Percentiles rank a stretch among this genome's conserved stretches.
These are phyloP conservation scores for Raffaelea arxii DNA, from an alignment of 2,329 filamentous ascomycete genomes.

Conservation along the genomic window DNA sequence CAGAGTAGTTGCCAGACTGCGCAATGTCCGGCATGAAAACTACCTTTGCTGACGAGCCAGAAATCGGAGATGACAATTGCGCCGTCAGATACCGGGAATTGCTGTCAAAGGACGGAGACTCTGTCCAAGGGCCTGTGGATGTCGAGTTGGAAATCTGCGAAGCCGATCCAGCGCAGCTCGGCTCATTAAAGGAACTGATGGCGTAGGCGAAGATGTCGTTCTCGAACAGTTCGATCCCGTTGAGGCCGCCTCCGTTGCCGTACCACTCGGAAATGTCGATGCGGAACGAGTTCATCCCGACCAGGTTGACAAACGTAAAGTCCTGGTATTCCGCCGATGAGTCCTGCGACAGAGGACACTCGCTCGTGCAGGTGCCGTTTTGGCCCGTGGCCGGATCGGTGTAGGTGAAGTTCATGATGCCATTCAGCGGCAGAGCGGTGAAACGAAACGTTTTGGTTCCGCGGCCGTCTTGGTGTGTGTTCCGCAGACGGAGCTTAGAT, in stretches of 20 bases:
- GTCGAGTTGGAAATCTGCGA: constrained; percentile 55
- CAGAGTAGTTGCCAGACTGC: constrained; percentile 83
- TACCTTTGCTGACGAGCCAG: constrained; percentile 54
- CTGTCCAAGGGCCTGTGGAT: constrained; percentile 63
- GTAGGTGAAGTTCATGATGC: constrained; percentile 95
- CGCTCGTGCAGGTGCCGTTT: constrained; percentile 64
- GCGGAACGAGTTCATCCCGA: constrained; percentile 81
- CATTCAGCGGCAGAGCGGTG: constrained; percentile 73
- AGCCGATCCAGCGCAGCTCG: constrained; percentile 58
- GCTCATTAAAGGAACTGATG: constrained; percentile 80
- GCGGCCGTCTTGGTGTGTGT: constrained; percentile 73
- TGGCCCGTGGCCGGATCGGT: constrained; percentile 62
- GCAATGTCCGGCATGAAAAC: constrained; percentile 76
- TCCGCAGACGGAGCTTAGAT: constrained; percentile 78
- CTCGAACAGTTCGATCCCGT: constrained; percentile 79
- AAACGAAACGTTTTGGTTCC: constrained; percentile 85
- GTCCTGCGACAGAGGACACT: constrained; percentile 74
- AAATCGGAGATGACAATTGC: constrained; percentile 45
- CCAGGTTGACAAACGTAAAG: constrained; percentile 77
- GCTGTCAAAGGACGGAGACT: constrained; percentile 58
- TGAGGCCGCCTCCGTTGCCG: constrained; percentile 72
- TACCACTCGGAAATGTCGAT: constrained; percentile 85
- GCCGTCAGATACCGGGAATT: constrained; percentile 69
- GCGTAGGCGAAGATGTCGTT: constrained; percentile 81
- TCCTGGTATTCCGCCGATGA: constrained; percentile 64